phyloP scores from a whole-genome alignment of 768 basidiomycete species.

The Amanita muscaria region DNA sequence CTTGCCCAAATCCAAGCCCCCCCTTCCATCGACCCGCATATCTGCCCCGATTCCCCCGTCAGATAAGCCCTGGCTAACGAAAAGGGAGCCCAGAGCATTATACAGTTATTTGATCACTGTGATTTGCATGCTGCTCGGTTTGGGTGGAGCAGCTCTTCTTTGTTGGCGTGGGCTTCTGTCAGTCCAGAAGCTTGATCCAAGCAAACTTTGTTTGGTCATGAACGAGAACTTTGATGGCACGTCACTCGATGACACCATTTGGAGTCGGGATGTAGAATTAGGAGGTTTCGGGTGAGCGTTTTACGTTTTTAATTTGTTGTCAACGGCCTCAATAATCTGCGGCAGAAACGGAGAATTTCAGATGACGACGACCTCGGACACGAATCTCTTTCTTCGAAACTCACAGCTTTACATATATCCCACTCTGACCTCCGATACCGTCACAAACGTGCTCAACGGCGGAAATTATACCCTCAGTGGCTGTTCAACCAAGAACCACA shows the following conservation, averaged over 20 bases:
- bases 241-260: conserved; percentile 38
- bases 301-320: too few relatives aligned
- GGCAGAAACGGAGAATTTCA: conserved; percentile 66
- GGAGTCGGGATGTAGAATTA: conserved; percentile 62
- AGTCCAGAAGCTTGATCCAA: conserved; percentile 35
- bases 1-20: conserved; percentile 27
- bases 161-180: conserved; percentile 45
- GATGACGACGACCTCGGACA: conserved; percentile 59
- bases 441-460: conserved; percentile 45
- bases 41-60: conserved; percentile 38
- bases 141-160: conserved; percentile 39
- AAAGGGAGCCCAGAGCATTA: conserved; percentile 27
- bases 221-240: conserved; percentile 56
- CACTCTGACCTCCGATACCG: conserved; percentile 61
- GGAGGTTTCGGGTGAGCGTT: conserved; percentile 61
- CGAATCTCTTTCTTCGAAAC: conserved; percentile 63
- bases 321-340: not conserved
- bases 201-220: conserved; percentile 51
- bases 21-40: conserved; percentile 41
- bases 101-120: conserved; percentile 41
- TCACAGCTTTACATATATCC: conserved; percentile 73
- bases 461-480: conserved; percentile 57
- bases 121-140: conserved; percentile 42
- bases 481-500: conserved; percentile 37
- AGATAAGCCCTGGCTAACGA: conserved; percentile 55